Conservation (phyloP, 1,284 basidiomycete genomes). For the Jaminaea rosea region DNA sequence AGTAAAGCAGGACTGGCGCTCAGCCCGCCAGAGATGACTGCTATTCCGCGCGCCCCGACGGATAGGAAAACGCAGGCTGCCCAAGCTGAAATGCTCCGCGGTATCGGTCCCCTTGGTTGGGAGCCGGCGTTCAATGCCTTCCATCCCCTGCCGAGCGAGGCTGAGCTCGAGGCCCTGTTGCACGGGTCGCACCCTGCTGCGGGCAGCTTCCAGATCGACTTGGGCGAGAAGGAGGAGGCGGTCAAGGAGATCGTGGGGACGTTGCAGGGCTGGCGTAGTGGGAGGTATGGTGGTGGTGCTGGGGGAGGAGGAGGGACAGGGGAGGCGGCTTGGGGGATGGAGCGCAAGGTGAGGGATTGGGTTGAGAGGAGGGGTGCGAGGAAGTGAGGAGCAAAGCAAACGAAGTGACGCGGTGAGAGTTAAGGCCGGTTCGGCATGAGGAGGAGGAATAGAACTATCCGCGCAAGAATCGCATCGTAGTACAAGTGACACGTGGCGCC, state of each 20-base stretch:
- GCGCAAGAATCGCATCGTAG: no score
- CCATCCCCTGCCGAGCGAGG: constrained; percentile 36
- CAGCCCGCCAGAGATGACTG: constrained; percentile 16
- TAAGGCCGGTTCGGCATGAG: no score
- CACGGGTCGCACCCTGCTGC: constrained; percentile 38
- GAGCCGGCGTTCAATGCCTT: constrained; percentile 32
- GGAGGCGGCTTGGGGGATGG: not conserved
- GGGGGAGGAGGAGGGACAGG: not conserved
- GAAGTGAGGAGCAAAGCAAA: not conserved
- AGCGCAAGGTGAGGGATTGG: constrained; percentile 8
- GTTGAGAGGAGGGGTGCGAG: not conserved
- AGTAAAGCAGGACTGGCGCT: constrained; percentile 25
- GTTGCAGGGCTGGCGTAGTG: no score
- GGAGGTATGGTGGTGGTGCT: not conserved
- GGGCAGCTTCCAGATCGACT: constrained; percentile 21
- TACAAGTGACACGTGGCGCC: no score
- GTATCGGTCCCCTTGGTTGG: constrained; percentile 36
- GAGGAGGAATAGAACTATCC: no score
- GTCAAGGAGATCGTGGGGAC: not conserved
- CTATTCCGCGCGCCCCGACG: constrained; percentile 10
- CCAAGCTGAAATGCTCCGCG: constrained; percentile 18
- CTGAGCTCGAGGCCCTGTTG: constrained; percentile 34
- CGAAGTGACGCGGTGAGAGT: no score
- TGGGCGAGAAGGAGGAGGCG: not conserved
- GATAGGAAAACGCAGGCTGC: constrained; percentile 14